Percentiles rank a stretch among this genome's conserved stretches.
These are phyloP conservation scores for Fragaria vesca DNA, from an alignment of 306 rosid species.

Conservation along the genomic window DNA sequence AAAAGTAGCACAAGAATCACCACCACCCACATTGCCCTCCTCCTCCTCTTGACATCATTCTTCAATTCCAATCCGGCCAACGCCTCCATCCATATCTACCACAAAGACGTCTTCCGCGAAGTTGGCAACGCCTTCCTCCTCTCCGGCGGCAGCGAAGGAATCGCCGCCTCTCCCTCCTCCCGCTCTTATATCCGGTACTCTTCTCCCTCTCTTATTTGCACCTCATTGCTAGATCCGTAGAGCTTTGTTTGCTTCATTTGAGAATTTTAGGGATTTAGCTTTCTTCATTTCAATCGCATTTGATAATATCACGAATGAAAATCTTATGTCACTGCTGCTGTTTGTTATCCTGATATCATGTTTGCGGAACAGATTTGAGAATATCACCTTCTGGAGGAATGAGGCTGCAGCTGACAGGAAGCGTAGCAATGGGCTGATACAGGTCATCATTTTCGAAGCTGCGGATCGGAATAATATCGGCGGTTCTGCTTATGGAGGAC, in stretches of 20 bases:
- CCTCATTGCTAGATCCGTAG: neutral
- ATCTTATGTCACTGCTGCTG: neutral
- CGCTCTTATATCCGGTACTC: conserved; percentile 60
- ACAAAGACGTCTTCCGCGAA: conserved; percentile 55
- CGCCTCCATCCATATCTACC: conserved; percentile 84
- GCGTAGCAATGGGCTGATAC: conserved; percentile 54
- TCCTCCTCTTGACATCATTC: neutral
- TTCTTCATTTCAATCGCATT: neutral
- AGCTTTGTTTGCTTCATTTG: neutral
- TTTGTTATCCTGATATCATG: too few relatives aligned
- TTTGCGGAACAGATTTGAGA: conserved; percentile 57
- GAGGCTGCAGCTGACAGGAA: conserved; percentile 51
- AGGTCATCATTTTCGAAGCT: conserved; percentile 80
- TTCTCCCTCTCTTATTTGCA: neutral
- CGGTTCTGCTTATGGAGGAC: conserved; percentile 98
- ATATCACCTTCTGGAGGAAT: conserved; percentile 75
- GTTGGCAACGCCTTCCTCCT: conserved; percentile 86
- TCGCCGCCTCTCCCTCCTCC: conserved; percentile 47
- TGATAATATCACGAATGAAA: neutral
- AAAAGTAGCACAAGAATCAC: neutral
- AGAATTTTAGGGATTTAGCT: too few relatives aligned
- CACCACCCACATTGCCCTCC: neutral
- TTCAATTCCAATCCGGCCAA: conserved; percentile 21
- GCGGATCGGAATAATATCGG: conserved; percentile 92
- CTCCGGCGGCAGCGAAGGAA: conserved; percentile 96